Conservation (phyloP, 768 basidiomycete species). For the Amanita thiersii region DNA sequence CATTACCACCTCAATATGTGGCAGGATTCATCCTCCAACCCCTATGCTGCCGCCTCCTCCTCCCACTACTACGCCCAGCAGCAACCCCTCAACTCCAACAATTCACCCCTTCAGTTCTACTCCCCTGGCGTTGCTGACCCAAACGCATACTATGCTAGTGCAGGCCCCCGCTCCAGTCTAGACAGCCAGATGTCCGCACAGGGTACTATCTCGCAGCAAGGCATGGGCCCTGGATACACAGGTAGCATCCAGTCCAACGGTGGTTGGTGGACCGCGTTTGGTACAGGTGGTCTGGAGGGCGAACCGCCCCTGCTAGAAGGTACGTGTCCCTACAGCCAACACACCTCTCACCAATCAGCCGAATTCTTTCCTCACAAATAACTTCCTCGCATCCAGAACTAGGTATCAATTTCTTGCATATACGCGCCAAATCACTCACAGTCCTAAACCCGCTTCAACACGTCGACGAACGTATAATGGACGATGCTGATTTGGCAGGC, state of each 20-base stretch:
- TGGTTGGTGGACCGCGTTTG: conserved; percentile 94
- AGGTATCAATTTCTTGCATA: conserved; percentile 96
- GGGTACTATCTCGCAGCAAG: conserved; percentile 39
- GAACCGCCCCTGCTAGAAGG: conserved; percentile 95
- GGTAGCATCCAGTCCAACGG: conserved; percentile 70
- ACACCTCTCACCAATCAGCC: too few relatives aligned
- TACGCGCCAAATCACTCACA: conserved; percentile 87
- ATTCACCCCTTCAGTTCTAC: conserved; percentile 71
- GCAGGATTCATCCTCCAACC: conserved; percentile 56
- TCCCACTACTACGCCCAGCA: conserved; percentile 58
- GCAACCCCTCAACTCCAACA: conserved; percentile 23
- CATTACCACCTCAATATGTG: conserved; percentile 42
- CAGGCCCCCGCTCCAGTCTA: conserved; percentile 62
- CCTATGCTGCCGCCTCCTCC: conserved; percentile 55
- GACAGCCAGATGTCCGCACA: conserved; percentile 61
- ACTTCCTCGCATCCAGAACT: conserved; percentile 50
- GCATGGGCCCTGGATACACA: conserved; percentile 43
- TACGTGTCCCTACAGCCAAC: too few relatives aligned
- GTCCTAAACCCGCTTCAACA: conserved; percentile 87
- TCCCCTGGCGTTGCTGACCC: conserved; percentile 46
- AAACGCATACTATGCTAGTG: conserved; percentile 55
- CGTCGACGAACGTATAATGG: conserved; percentile 93
- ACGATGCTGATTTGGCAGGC: conserved; percentile 96
- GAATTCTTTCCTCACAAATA: too few relatives aligned
- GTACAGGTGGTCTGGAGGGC: conserved; percentile 91